These are phyloP conservation scores for Psilocybe azurescens DNA, from an alignment of 768 basidiomycete species.

Conservation along the genomic window DNA sequence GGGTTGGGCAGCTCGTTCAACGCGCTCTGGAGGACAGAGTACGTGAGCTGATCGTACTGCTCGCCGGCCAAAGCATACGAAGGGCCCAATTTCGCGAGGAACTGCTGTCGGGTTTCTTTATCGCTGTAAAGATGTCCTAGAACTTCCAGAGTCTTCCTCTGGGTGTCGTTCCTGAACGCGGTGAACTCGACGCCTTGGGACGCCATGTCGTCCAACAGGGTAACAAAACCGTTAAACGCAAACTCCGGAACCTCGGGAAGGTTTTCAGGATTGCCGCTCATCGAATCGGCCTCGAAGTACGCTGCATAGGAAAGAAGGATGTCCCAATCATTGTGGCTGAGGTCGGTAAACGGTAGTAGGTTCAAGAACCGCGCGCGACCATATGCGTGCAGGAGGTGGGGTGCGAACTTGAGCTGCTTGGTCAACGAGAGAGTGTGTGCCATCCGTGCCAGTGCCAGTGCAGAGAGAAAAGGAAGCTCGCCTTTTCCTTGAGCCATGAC, in stretches of 20 bases:
- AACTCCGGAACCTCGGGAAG: constrained; percentile 27
- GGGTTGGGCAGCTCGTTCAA: constrained; percentile 17
- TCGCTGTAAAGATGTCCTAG: constrained; percentile 31
- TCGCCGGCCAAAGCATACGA: constrained; percentile 31
- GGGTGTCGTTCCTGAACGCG: constrained; percentile 28
- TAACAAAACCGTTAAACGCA: constrained; percentile 43
- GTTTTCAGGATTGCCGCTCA: constrained; percentile 28
- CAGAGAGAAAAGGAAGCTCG: constrained; percentile 9
- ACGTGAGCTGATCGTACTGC: constrained; percentile 22
- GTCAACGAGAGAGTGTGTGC: constrained; percentile 36
- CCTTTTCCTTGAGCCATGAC: constrained; percentile 12
- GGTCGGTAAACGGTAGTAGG: constrained; percentile 28
- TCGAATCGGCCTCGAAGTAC: constrained; percentile 37
- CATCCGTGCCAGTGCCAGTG: constrained; percentile 23
- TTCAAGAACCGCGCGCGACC: constrained; percentile 35
- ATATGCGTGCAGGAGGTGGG: constrained; percentile 52
- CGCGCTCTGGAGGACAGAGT: constrained; percentile 25
- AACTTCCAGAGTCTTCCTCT: constrained; percentile 31
- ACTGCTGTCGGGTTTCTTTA: constrained; percentile 21
- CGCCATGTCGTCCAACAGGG: constrained; percentile 48
- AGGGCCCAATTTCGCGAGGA: constrained; percentile 38
- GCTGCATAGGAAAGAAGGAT: constrained; percentile 48
- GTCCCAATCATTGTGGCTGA: constrained; percentile 50
- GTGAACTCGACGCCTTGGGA: constrained; percentile 34
- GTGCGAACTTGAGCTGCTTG: constrained; percentile 37